Conservation (phyloP, 164 flowering plant genomes). For the Pachysandra terminalis region DNA sequence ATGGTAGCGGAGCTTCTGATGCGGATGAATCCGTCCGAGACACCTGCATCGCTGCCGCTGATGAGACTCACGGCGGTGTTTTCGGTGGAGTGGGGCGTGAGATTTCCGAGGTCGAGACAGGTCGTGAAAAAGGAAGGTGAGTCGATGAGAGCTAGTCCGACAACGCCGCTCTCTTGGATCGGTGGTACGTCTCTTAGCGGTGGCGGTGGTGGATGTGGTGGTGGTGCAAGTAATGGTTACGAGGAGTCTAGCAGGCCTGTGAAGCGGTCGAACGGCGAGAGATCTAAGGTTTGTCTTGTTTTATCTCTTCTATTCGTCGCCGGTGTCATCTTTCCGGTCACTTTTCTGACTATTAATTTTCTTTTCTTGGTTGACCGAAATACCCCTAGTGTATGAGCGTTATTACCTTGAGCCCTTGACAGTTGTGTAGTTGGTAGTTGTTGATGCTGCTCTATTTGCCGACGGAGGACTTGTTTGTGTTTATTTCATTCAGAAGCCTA, state of each 20-base stretch:
- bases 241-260: constrained; percentile 17
- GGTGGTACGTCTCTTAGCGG: constrained; percentile 29
- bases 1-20: constrained; percentile 54
- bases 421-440: neutral
- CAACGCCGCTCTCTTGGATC: constrained; percentile 68
- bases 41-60: constrained; percentile 9
- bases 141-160: constrained; percentile 44
- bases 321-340: neutral
- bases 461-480: neutral
- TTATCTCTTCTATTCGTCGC: neutral
- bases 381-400: neutral
- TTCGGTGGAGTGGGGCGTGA: constrained; percentile 33
- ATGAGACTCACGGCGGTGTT: neutral
- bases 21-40: constrained; percentile 26
- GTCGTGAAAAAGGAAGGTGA: constrained; percentile 20
- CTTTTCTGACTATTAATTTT: neutral
- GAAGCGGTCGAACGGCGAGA: constrained; percentile 1
- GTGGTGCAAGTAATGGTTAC: constrained; percentile 14
- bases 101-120: constrained; percentile 41
- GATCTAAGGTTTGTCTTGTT: constrained; percentile 17
- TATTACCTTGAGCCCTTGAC: constrained; percentile 2
- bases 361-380: constrained; percentile 1
- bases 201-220: constrained; percentile 3
- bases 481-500: too few species aligned
- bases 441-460: neutral